phyloP scores from a whole-genome alignment of 495 filamentous ascomycete genomes.

The Astrocystis sublimbata region DNA sequence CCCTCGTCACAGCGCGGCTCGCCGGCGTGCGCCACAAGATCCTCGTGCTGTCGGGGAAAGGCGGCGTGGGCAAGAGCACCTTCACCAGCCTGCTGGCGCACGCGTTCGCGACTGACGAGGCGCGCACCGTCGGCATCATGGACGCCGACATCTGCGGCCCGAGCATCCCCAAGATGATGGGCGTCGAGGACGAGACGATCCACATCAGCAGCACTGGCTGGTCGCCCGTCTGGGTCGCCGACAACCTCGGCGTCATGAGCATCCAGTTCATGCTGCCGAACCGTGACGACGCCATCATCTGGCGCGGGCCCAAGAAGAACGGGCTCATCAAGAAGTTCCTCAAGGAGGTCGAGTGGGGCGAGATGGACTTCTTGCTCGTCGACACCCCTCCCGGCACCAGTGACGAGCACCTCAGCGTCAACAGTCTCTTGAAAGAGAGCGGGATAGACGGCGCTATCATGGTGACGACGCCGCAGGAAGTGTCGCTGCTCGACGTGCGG shows the following conservation, averaged over 20 bases:
- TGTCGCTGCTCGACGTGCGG: constrained; percentile 86
- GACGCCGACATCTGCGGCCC: constrained; percentile 97
- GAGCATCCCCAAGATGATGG: constrained; percentile 96
- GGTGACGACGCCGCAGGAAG: constrained; percentile 93
- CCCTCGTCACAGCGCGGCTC: constrained; percentile 80
- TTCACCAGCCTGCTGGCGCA: constrained; percentile 85
- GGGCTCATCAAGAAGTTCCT: constrained; percentile 96
- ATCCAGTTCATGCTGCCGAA: constrained; percentile 97
- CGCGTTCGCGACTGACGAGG: constrained; percentile 77
- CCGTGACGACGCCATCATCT: constrained; percentile 90
- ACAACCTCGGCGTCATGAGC: constrained; percentile 91
- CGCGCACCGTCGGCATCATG: constrained; percentile 83
- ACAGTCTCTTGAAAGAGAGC: constrained; percentile 79
- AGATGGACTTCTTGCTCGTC: constrained; percentile 87
- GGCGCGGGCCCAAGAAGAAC: constrained; percentile 97
- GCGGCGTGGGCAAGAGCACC: constrained; percentile 93
- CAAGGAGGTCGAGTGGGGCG: constrained; percentile 96
- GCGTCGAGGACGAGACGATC: constrained; percentile 88
- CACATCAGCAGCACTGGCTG: constrained; percentile 80
- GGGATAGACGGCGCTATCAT: constrained; percentile 92
- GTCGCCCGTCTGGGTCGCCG: constrained; percentile 90
- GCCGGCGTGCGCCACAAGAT: constrained; percentile 85
- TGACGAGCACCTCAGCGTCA: constrained; percentile 93
- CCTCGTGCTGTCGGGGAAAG: constrained; percentile 89
- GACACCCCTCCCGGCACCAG: constrained; percentile 95